Base-by-base conservation (phyloP, 2,329 filamentous ascomycete species). In the Meredithiella fracta region DNA sequence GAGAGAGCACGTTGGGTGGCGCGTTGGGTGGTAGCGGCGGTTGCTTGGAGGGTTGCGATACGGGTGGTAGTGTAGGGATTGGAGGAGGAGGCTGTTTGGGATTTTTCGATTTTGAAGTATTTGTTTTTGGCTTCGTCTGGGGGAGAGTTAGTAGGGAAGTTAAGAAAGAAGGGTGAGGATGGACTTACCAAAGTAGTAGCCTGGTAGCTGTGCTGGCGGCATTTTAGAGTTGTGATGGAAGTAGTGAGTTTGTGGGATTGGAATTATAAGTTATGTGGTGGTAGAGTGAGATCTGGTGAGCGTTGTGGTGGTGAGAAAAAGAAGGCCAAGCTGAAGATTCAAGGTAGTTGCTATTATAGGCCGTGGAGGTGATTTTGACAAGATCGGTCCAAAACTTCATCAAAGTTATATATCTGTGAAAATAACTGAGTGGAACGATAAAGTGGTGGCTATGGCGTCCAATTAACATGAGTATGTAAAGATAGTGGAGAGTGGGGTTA, bases 51-150 rank as follows among this genome's bases (percentile, higher is more conserved):
- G 23, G 44, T 26, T 7, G 44, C 44, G 4, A 23, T 49, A 22
- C 8, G 7, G 23, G 44, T 25, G 22, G 44, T 26, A 22, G 44
- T 49, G 44, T 49, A 49, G 15, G 72, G 67, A 0, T 75, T 70
- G 6, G 65, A 67, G 1, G 68, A 60, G 0, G 78, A 73, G 0
- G 78, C 77, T 15, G 72, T 72, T 55, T 75, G 72, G 40, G 76
- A 71, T 49, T 72, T 74, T 63, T 83, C 77, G 52, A 86, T 76
- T 62, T 79, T 82, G 67, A 85, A 86, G 63, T 85, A 86, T 60
- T 78, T 82, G 38, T 74, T 74, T 65, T 79, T 84, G 47, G 73
- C 72, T 14, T 66, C 53, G 59, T 81, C 78, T 80, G 54, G 6
- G 31, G 14, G 25, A 44, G n/a, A 7, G 52, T 51, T 54, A 57